phyloP scores from a whole-genome alignment of 1,284 basidiomycete species.

The Malassezia equina region DNA sequence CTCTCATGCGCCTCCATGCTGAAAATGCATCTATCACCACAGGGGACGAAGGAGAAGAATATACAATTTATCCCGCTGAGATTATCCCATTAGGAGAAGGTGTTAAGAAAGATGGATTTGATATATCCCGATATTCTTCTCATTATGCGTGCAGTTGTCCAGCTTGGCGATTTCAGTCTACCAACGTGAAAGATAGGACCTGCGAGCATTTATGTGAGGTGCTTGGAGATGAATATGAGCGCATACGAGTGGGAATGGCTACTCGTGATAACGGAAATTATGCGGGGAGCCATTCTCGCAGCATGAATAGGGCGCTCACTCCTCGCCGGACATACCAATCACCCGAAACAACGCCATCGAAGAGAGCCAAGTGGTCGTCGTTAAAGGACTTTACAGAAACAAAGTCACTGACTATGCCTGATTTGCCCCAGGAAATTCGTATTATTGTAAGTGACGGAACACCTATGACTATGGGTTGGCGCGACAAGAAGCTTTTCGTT shows the following conservation, averaged over 20 bases:
- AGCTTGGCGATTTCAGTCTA: conserved; percentile 52
- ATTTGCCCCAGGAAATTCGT: not conserved
- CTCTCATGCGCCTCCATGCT: not conserved
- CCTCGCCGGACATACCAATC: not conserved
- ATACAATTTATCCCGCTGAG: conserved; percentile 7
- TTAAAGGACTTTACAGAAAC: not conserved
- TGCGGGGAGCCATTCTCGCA: not conserved
- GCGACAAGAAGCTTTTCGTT: conserved; percentile 33
- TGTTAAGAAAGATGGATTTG: conserved; percentile 51
- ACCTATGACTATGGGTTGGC: not conserved
- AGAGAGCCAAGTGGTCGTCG: not conserved
- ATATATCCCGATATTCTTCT: conserved; percentile 50
- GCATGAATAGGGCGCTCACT: not conserved
- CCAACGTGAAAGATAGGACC: conserved; percentile 55
- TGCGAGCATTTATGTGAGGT: conserved; percentile 58
- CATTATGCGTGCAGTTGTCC: conserved; percentile 53
- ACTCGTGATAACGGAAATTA: not conserved
- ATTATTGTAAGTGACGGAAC: not conserved
- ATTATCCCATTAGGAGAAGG: not conserved
- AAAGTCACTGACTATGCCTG: not conserved
- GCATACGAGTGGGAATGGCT: conserved; percentile 48
- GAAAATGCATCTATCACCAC: conserved; percentile 1
- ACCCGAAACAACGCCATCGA: conserved; percentile 51
- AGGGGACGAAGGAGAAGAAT: conserved; percentile 5
- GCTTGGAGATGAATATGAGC: conserved; percentile 57